Evolutionary conservation across 164 flowering plant genomes (phyloP).

Genomic region (Kingdonia uniflora): DNA sequence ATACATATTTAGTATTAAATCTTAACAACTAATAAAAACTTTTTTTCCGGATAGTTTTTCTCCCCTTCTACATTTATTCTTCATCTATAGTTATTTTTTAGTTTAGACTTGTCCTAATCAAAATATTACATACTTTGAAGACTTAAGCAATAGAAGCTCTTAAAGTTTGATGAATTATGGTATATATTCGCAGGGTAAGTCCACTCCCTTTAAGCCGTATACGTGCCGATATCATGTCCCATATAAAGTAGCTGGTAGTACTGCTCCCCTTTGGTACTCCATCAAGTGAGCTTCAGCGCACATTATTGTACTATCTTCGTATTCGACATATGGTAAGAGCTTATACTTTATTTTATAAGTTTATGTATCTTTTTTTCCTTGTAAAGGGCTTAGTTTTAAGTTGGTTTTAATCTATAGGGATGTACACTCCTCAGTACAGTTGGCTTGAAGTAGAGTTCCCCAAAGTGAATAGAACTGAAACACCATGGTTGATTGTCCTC

Average conservation of each 20-base stretch:
- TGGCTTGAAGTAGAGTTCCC: constrained; percentile 60
- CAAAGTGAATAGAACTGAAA: constrained; percentile 63
- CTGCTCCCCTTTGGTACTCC: constrained; percentile 72
- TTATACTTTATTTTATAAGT: not conserved
- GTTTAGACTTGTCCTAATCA: too few relatives aligned
- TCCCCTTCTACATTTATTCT: not conserved
- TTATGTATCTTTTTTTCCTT: not conserved
- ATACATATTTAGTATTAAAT: too few relatives aligned
- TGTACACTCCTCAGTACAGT: constrained; percentile 62
- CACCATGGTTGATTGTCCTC: constrained; percentile 88
- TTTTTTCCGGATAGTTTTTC: not conserved
- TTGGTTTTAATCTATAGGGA: constrained; percentile 20
- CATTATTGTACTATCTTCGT: constrained; percentile 64
- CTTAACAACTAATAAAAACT: too few relatives aligned
- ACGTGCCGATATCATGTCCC: constrained; percentile 46
- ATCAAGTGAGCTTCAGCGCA: constrained; percentile 76
- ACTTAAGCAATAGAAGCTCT: too few relatives aligned
- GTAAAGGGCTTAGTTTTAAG: not conserved
- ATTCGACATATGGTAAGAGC: constrained; percentile 60
- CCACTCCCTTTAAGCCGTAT: constrained; percentile 58
- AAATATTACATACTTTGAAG: too few relatives aligned
- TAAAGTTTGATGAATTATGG: not conserved
- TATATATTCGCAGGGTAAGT: constrained; percentile 48
- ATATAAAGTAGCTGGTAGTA: constrained; percentile 44
- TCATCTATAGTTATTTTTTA: too few relatives aligned